Conservation (phyloP, 306 rosid genomes). For the Erythrophleum fordii region DNA sequence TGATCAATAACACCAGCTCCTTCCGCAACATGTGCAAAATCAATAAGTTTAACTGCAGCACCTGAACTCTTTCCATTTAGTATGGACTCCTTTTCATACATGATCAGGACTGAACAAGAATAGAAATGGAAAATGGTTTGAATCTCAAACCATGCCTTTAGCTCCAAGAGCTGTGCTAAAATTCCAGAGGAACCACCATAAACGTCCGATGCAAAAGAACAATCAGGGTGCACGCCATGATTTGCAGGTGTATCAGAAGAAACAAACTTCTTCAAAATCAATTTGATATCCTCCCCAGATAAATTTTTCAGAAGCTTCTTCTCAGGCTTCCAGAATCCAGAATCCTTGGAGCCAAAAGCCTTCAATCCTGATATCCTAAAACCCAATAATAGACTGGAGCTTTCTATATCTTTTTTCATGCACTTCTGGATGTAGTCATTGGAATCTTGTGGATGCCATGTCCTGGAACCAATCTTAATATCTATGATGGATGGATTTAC, state of each 20-base stretch:
- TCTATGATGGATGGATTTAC: conserved; percentile 61
- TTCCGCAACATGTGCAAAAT: conserved; percentile 76
- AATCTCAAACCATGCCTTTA: conserved; percentile 86
- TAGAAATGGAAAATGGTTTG: conserved; percentile 77
- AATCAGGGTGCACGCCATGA: conserved; percentile 49
- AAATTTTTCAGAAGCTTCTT: conserved; percentile 39
- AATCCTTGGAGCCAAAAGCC: conserved; percentile 40
- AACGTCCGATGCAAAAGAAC: conserved; percentile 52
- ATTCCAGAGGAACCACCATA: conserved; percentile 59
- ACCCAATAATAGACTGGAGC: conserved; percentile 56
- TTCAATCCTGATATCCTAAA: conserved; percentile 80
- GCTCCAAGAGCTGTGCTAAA: conserved; percentile 62
- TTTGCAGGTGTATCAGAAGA: conserved; percentile 52
- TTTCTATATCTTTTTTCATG: conserved; percentile 55
- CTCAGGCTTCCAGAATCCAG: conserved; percentile 63
- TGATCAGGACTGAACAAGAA: conserved; percentile 68
- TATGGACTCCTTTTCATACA: conserved; percentile 59
- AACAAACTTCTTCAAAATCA: conserved; percentile 61
- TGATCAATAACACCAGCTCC: conserved; percentile 79
- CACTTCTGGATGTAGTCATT: conserved; percentile 65
- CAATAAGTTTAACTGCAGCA: conserved; percentile 66
- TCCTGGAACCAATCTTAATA: conserved; percentile 82
- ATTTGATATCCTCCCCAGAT: conserved; percentile 38
- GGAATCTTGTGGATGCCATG: conserved; percentile 72
- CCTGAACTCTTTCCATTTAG: conserved; percentile 39